Evolutionary conservation across 1,284 basidiomycete species (phyloP), one percentile per base, ranked within the genome.

Genomic region (Trichosporon inkin): DNA sequence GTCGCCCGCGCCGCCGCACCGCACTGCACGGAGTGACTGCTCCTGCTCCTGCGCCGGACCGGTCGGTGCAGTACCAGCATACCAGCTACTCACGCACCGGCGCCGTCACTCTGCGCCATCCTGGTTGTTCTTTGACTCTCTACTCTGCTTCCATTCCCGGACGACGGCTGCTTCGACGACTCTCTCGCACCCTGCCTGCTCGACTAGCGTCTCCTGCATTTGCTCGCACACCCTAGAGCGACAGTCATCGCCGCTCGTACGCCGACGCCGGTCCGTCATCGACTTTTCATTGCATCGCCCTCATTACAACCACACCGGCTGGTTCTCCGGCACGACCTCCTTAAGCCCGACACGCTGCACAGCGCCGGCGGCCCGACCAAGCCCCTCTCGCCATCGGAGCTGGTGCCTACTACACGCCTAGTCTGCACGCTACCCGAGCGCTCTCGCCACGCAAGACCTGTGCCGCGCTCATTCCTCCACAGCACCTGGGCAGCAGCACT

Each of bases 181-280:
- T 40, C 19, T 16, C 38, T 16, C 11, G 7, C 38, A 40, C 38
- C 14, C 38, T 16, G 7, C 16, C n/a, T 7, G 38, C 16, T 14
- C 38, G 38, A 7, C 38, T 14, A 40, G 38, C 8, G 7, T 40
- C 38, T 40, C 38, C 38, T n/a, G n/a, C 38, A 38, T 32, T 32
- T 8, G 28, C 28, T 32, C 28, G 28, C 28, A 8, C 8, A 32
- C 28, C 28, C 28, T 32, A 32, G n/a, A 38, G 13, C 38, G 36
- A n/a, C 35, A 17, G 6, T 52, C 58, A 28, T 56, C 58, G 13
- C 38, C 58, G 7, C 16, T 39, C 4, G 8, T 44, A 55, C 19
- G 74, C 76, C 28, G 28, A 32, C 28, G 28, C 4, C 19, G n/a
- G 24, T 32, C 24, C 44, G 13, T 32, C 44, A 16, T 17, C 28